phyloP scores from a whole-genome alignment of 1,139 yeast genomes.

The Kazachstania sp. region DNA sequence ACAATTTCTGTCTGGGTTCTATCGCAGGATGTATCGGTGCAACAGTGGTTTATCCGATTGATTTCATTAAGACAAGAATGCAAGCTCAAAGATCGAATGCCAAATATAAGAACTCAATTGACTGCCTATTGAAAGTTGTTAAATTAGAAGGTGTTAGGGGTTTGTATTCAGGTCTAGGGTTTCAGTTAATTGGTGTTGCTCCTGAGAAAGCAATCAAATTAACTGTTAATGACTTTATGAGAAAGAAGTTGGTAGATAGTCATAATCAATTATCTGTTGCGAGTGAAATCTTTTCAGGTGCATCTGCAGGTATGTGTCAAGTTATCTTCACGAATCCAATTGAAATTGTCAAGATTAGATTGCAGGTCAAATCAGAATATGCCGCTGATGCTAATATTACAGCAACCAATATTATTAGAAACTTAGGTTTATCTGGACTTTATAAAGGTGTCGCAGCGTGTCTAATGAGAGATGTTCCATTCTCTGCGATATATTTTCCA shows the following conservation, averaged over 20 bases:
- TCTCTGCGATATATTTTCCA: constrained; percentile 95
- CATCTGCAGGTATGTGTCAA: constrained; percentile 93
- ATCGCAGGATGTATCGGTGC: constrained; percentile 98
- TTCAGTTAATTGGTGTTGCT: constrained; percentile 93
- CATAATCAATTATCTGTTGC: constrained; percentile 51
- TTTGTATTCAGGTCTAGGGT: constrained; percentile 88
- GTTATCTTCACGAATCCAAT: constrained; percentile 93
- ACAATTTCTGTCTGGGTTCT: constrained; percentile 85
- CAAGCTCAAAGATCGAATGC: constrained; percentile 79
- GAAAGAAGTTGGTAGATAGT: constrained; percentile 58
- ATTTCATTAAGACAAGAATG: constrained; percentile 93
- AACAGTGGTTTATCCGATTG: constrained; percentile 95
- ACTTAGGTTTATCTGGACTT: constrained; percentile 74
- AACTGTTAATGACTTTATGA: constrained; percentile 83
- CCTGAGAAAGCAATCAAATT: constrained; percentile 97
- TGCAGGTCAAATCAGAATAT: constrained; percentile 85
- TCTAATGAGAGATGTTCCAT: constrained; percentile 89
- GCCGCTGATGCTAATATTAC: constrained; percentile 32
- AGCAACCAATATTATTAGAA: constrained; percentile 68
- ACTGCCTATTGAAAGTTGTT: constrained; percentile 75
- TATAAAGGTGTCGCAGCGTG: constrained; percentile 93
- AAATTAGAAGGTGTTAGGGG: constrained; percentile 76
- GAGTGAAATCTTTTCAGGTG: constrained; percentile 82
- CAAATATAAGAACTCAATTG: constrained; percentile 68
- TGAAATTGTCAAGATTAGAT: constrained; percentile 89